Evolutionary conservation across 2,329 filamentous ascomycete species (phyloP).

Genomic region (Exophiala bonariae): DNA sequence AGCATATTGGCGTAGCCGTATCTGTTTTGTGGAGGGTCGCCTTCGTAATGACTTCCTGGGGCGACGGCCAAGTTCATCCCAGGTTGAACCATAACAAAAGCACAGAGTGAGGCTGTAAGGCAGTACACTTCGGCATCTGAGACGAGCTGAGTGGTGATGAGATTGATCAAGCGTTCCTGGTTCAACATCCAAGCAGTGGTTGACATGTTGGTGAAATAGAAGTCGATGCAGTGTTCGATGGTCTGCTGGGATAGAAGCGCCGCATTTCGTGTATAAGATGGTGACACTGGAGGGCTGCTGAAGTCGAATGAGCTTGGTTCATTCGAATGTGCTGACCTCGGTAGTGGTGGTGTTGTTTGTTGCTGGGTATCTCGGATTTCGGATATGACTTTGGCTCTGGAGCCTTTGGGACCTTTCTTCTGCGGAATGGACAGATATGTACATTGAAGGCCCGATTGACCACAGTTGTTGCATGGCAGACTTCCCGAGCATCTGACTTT

Average conservation of each 20-base stretch:
- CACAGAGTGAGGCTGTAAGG: conserved; percentile 42
- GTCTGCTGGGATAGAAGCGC: conserved; percentile 63
- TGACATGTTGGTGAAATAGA: conserved; percentile 64
- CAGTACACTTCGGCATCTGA: conserved; percentile 49
- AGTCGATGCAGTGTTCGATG: conserved; percentile 66
- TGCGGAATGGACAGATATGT: conserved; percentile 74
- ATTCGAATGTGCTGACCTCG: conserved; percentile 44
- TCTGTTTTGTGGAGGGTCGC: conserved; percentile 55
- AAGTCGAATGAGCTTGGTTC: conserved; percentile 51
- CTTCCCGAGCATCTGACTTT: conserved; percentile 29
- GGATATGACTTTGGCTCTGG: conserved; percentile 72
- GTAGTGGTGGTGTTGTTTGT: conserved; percentile 56
- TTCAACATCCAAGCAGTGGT: conserved; percentile 46
- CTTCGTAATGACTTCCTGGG: conserved; percentile 60
- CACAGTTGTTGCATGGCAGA: conserved; percentile 69
- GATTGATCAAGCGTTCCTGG: conserved; percentile 35
- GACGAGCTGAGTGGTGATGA: conserved; percentile 27
- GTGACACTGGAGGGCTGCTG: conserved; percentile 48
- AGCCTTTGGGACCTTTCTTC: conserved; percentile 75
- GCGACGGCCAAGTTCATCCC: conserved; percentile 46
- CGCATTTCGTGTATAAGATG: conserved; percentile 54
- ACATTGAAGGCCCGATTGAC: conserved; percentile 65
- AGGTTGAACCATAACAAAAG: conserved; percentile 48
- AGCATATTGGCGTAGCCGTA: conserved; percentile 65
- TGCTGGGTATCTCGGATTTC: conserved; percentile 69